Evolutionary conservation across 78 protist species (phyloP).

Genomic region (Speleostelium caveatum): DNA sequence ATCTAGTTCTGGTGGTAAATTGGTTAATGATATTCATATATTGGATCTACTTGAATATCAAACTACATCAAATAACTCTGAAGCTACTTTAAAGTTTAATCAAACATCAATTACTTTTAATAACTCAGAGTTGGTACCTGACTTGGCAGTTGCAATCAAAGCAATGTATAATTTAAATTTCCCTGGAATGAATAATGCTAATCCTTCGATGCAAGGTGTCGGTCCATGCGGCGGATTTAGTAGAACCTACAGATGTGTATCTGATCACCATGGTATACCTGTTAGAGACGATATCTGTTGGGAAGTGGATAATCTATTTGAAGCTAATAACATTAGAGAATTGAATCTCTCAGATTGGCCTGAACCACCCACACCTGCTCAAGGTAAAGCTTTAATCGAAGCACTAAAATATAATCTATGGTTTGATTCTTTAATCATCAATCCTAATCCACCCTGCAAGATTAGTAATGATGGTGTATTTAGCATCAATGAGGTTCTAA

Average conservation of each 20-base stretch:
- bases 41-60: slow-evolving; percentile 54
- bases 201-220: not conserved
- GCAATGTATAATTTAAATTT: slow-evolving; percentile 55
- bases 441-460: slow-evolving; percentile 29
- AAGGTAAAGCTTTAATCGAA: slow-evolving; percentile 67
- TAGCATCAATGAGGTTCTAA: slow-evolving; percentile 1
- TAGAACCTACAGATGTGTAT: slow-evolving; percentile 47
- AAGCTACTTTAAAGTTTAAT: slow-evolving; percentile 23
- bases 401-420: slow-evolving; percentile 64
- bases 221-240: slow-evolving; percentile 62
- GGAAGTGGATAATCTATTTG: slow-evolving; percentile 69
- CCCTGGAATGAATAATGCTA: slow-evolving; percentile 41
- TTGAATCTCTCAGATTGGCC: slow-evolving; percentile 74
- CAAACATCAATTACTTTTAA: not conserved
- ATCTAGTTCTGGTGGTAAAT: slow-evolving; percentile 34
- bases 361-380: slow-evolving; percentile 67
- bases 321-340: slow-evolving; percentile 55
- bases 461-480: slow-evolving; percentile 67
- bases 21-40: slow-evolving; percentile 40
- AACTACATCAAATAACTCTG: not conserved
- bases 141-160: slow-evolving; percentile 41
- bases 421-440: slow-evolving; percentile 27
- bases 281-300: slow-evolving; percentile 73
- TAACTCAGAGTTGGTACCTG: not conserved
- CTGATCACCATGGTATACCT: slow-evolving; percentile 31